Evolutionary conservation across 192 early-diverging fungal genomes (phyloP).

Genomic region (Coemansia sp.): DNA sequence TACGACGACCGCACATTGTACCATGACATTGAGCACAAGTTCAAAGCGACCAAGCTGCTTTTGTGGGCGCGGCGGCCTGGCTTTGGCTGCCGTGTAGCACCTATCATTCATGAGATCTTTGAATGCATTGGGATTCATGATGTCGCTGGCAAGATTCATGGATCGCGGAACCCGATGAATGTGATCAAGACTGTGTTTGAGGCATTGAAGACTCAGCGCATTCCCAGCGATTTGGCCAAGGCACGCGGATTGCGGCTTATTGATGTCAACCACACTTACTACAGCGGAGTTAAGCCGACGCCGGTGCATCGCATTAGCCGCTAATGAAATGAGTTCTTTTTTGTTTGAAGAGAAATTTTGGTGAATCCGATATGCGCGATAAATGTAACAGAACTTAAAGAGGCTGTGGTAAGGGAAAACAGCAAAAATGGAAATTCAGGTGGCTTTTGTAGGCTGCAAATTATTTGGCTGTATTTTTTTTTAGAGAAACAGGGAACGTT

Average conservation of each 20-base stretch:
- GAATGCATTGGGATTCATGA: slow-evolving; percentile 92
- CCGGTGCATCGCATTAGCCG: not conserved
- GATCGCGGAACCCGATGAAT: slow-evolving; percentile 96
- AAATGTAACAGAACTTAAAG: too few species aligned
- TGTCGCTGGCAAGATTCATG: slow-evolving; percentile 82
- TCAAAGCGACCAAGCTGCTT: slow-evolving; percentile 77
- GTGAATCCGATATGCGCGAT: too few species aligned
- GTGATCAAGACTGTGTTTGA: slow-evolving; percentile 96
- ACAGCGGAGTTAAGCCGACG: slow-evolving; percentile 58
- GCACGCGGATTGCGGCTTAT: slow-evolving; percentile 81
- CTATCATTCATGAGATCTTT: slow-evolving; percentile 92
- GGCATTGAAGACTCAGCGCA: slow-evolving; percentile 75
- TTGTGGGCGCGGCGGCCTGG: slow-evolving; percentile 87
- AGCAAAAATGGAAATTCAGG: not conserved
- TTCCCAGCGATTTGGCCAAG: slow-evolving; percentile 82
- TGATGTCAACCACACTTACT: slow-evolving; percentile 89
- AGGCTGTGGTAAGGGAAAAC: too few species aligned
- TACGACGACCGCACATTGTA: slow-evolving; percentile 94
- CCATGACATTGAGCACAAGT: slow-evolving; percentile 84
- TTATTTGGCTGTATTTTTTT: too few species aligned
- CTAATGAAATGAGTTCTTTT: not conserved
- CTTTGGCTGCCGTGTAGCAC: slow-evolving; percentile 91
- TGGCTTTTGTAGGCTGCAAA: not conserved
- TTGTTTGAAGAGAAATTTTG: not conserved
- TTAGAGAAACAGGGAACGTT: too few species aligned